Evolutionary conservation across 371 early-diverging fungal genomes (phyloP), one percentile per base, ranked within the genome.

Genomic region (Mortierella sp.): DNA sequence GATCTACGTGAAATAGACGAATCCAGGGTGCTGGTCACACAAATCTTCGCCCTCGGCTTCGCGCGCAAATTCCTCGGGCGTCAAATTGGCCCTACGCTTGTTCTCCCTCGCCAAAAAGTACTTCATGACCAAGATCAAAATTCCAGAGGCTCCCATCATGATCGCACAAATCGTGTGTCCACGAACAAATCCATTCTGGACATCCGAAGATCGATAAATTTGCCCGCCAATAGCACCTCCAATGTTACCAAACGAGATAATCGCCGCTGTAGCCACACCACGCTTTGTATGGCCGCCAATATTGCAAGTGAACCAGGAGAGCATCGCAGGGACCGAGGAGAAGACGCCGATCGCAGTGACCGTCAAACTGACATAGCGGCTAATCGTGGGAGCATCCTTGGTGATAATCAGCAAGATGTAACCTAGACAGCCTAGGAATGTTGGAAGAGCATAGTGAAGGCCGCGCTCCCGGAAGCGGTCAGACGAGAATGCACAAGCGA

Each of bases 211-310:
- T 31, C 88, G 79, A 64, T 90, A 91, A n/a, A 85, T 82, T 45
- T 86, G 88, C 16, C 89, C 88, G 28, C 88, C 86, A 58, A 87
- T 82, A 23, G 86, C 82, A 30, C 89, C 90, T 46, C 90, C 88
- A 28, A 89, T 76, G 42, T 88, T 90, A 56, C 91, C 91, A 54
- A 89, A 81, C 2, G 84, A 81, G 49, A 88, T 84, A 39, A 87
- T 84, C 43, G 86, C 78, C 9, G 89, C 90, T 12, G 83, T 80
- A 1, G 84, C 88, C 38, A 84, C 85, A 72, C 84, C 88, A 45
- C 87, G 82, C 73, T 90, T 90, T 24, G 87, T 87, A 54, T 87
- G 86, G 0, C 90, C 90, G 59, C 84, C 86, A 46, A 88, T 81
- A 42, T 88, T 89, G 68, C 82, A 85, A 3, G 86, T 82, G 64